A percentile compares a stretch with the other conserved stretches of the same genome.
phyloP scores from a whole-genome alignment of 2,329 filamentous ascomycete genomes.

The Onygenales sp. region DNA sequence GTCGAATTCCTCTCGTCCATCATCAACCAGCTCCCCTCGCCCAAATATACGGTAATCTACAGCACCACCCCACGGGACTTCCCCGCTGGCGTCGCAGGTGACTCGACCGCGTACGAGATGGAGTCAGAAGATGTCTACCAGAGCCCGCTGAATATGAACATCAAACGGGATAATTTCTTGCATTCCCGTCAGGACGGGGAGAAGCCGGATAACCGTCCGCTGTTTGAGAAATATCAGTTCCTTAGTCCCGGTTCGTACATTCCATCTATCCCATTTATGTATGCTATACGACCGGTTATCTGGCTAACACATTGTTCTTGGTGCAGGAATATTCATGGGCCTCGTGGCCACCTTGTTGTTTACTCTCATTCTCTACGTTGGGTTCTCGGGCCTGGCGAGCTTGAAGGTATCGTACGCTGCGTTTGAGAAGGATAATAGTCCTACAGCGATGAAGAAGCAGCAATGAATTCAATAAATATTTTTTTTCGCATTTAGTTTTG shows the following conservation, averaged over 20 bases:
- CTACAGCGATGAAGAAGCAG: conserved; percentile 76
- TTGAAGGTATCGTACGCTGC: conserved; percentile 87
- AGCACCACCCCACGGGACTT: conserved; percentile 50
- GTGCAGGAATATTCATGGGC: conserved; percentile 77
- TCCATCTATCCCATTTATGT: not conserved
- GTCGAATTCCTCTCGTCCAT: conserved; percentile 40
- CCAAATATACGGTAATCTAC: conserved; percentile 65
- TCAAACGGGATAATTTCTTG: conserved; percentile 55
- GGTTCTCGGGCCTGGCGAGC: conserved; percentile 64
- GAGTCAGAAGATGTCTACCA: conserved; percentile 49
- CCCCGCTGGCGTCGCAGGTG: conserved; percentile 13
- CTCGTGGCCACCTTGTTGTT: conserved; percentile 62
- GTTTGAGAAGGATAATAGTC: conserved; percentile 93
- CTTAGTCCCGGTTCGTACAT: conserved; percentile 66
- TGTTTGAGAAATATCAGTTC: conserved; percentile 90
- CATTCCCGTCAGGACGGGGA: conserved; percentile 23
- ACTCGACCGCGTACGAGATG: conserved; percentile 39
- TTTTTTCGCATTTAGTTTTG: not conserved
- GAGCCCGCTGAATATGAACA: conserved; percentile 57
- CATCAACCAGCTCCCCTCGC: conserved; percentile 36
- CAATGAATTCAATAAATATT: conserved; percentile 30
- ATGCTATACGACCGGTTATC: not conserved
- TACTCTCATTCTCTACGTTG: conserved; percentile 68
- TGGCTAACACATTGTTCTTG: conserved; percentile 2
- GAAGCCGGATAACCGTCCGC: conserved; percentile 22